Conservation (phyloP, 768 basidiomycete genomes). For the Russula sp. region DNA sequence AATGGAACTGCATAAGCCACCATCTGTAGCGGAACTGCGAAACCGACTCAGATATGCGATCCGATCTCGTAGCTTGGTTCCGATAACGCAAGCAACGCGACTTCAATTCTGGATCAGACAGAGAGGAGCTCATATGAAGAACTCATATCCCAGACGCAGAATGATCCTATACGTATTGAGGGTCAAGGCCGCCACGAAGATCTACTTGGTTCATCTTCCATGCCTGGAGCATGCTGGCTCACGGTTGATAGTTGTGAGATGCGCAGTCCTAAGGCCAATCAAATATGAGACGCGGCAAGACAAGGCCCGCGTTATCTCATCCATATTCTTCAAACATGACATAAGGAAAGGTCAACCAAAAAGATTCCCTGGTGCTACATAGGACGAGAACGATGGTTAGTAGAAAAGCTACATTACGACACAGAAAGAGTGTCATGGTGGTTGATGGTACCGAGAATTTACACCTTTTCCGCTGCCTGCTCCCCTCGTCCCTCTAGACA, state of each 20-base stretch:
- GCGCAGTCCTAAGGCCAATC: too few relatives aligned
- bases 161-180: not conserved
- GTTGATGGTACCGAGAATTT: not conserved
- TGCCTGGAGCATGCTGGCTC: too few relatives aligned
- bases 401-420: conserved; percentile 7
- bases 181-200: too few relatives aligned
- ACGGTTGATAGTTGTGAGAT: too few relatives aligned
- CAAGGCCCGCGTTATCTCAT: not conserved
- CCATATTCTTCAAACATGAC: not conserved
- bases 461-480: conserved; percentile 3
- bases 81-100: not conserved
- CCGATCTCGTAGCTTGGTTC: not conserved
- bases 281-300: too few relatives aligned
- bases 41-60: too few relatives aligned
- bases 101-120: not conserved
- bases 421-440: not conserved
- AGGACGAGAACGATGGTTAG: not conserved
- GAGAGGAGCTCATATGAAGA: not conserved
- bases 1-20: too few relatives aligned
- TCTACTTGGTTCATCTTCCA: too few relatives aligned
- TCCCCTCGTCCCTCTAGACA: conserved; percentile 9
- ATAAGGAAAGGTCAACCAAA: not conserved
- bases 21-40: too few relatives aligned
- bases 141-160: not conserved
- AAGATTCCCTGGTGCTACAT: conserved; percentile 14